Evolutionary conservation across 2,329 filamentous ascomycete genomes (phyloP).

Genomic region (Diaporthe humulicola): DNA sequence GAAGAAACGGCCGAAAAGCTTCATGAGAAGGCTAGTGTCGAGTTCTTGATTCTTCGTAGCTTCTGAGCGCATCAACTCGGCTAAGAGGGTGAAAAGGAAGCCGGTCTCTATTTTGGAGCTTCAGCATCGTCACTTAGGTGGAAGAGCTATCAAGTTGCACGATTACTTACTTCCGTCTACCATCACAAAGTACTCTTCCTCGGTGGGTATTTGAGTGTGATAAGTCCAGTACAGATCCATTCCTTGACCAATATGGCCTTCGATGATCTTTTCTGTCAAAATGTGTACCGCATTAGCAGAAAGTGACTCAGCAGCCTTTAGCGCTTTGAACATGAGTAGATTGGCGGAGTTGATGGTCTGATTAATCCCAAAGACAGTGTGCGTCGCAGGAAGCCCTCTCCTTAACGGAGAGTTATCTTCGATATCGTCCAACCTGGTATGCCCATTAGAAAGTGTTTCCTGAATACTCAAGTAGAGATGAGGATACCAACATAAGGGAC

Average conservation of each 20-base stretch:
- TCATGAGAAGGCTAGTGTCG: slow-evolving; percentile 6
- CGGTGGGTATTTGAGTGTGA: slow-evolving; percentile 37
- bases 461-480: neutral
- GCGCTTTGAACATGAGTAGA: neutral
- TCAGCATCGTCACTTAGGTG: neutral
- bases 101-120: slow-evolving; percentile 34
- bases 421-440: slow-evolving; percentile 5
- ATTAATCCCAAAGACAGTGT: neutral
- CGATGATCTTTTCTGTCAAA: neutral
- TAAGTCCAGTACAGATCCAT: slow-evolving; percentile 45
- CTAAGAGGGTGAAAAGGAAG: slow-evolving; percentile 41
- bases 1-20: neutral
- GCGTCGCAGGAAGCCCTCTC: neutral
- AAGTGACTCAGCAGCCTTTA: neutral
- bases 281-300: slow-evolving; percentile 41
- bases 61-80: slow-evolving; percentile 33
- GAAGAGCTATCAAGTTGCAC: neutral
- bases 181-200: slow-evolving; percentile 45
- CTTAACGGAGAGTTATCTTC: slow-evolving; percentile 2
- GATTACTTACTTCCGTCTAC: slow-evolving; percentile 36
- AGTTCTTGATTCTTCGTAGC: neutral
- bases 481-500: neutral
- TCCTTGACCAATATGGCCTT: slow-evolving; percentile 43
- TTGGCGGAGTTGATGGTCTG: slow-evolving; percentile 15
- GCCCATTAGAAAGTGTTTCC: neutral